phyloP scores from a whole-genome alignment of 2,329 filamentous ascomycete genomes.

The Hirsutella thompsonii region DNA sequence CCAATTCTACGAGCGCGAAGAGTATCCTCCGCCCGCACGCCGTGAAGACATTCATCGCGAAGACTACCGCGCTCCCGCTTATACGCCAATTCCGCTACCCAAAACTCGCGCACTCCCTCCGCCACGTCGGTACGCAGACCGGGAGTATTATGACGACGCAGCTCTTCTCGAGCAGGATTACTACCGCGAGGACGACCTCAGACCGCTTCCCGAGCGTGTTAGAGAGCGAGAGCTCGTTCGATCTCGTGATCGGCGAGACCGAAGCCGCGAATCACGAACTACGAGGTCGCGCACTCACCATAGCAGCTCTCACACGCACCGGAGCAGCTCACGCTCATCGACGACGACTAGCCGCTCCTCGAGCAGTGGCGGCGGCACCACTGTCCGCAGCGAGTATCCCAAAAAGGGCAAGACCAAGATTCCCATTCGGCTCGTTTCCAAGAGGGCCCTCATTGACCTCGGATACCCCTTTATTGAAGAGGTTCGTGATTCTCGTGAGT shows the following conservation, averaged over 20 bases:
- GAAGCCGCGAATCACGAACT: slow-evolving; percentile 26
- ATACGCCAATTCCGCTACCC: slow-evolving; percentile 56
- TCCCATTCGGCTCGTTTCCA: slow-evolving; percentile 66
- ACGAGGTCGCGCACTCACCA: slow-evolving; percentile 25
- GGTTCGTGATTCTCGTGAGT: slow-evolving; percentile 32
- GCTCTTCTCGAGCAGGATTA: slow-evolving; percentile 52
- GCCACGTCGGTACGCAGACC: slow-evolving; percentile 41
- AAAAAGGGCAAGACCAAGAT: slow-evolving; percentile 86
- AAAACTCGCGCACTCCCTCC: slow-evolving; percentile 48
- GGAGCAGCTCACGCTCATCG: slow-evolving; percentile 29
- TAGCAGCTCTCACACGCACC: slow-evolving; percentile 25
- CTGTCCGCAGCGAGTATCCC: slow-evolving; percentile 50
- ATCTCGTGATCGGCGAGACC: slow-evolving; percentile 28
- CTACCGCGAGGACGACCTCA: slow-evolving; percentile 61
- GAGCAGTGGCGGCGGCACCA: slow-evolving; percentile 35
- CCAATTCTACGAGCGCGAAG: slow-evolving; percentile 40
- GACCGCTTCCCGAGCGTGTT: slow-evolving; percentile 45
- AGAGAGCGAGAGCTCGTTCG: slow-evolving; percentile 49
- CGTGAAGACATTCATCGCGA: slow-evolving; percentile 34
- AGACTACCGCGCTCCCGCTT: slow-evolving; percentile 31
- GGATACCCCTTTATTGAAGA: slow-evolving; percentile 82
- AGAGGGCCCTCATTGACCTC: slow-evolving; percentile 68
- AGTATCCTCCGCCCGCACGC: slow-evolving; percentile 47
- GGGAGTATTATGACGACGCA: slow-evolving; percentile 52
- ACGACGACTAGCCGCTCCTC: slow-evolving; percentile 31